Evolutionary conservation across 2,329 filamentous ascomycete species (phyloP).

Genomic region (Fusarium agapanthi): DNA sequence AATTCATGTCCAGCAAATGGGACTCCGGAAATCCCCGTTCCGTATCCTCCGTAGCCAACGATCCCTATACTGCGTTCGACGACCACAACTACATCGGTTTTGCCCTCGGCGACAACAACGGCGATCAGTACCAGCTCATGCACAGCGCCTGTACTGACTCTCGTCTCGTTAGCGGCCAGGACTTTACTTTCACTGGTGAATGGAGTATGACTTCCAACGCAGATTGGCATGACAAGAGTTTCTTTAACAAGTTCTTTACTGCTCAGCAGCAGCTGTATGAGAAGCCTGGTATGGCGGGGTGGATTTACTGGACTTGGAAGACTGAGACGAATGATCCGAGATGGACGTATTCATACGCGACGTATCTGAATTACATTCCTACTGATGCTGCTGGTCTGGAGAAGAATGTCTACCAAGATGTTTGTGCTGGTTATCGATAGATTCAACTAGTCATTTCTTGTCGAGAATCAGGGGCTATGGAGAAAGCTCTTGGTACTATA

Average conservation of each 20-base stretch:
- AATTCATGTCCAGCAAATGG: conserved; percentile 35
- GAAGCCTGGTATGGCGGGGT: conserved; percentile 25
- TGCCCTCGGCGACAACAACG: not conserved
- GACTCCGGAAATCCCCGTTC: conserved; percentile 22
- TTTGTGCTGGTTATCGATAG: conserved; percentile 4
- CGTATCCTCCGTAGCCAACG: conserved; percentile 1
- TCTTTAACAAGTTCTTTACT: conserved; percentile 29
- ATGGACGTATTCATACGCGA: conserved; percentile 33
- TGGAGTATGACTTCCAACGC: conserved; percentile 30
- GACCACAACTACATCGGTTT: conserved; percentile 35
- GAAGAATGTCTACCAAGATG: conserved; percentile 29
- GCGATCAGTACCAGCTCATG: conserved; percentile 12
- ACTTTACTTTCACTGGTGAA: conserved; percentile 25
- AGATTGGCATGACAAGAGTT: conserved; percentile 18
- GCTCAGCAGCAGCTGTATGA: conserved; percentile 33
- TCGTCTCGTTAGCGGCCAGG: conserved; percentile 13
- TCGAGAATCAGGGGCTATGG: not conserved
- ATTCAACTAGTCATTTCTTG: not conserved
- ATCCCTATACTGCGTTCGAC: conserved; percentile 9
- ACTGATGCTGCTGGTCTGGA: conserved; percentile 23
- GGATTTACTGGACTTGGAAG: conserved; percentile 35
- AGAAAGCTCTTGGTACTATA: not conserved
- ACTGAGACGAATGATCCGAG: conserved; percentile 24
- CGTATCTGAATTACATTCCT: conserved; percentile 16
- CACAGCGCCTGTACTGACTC: conserved; percentile 26